Conservation (phyloP, 2,329 filamentous ascomycete genomes). For the Fusarium sp. region DNA sequence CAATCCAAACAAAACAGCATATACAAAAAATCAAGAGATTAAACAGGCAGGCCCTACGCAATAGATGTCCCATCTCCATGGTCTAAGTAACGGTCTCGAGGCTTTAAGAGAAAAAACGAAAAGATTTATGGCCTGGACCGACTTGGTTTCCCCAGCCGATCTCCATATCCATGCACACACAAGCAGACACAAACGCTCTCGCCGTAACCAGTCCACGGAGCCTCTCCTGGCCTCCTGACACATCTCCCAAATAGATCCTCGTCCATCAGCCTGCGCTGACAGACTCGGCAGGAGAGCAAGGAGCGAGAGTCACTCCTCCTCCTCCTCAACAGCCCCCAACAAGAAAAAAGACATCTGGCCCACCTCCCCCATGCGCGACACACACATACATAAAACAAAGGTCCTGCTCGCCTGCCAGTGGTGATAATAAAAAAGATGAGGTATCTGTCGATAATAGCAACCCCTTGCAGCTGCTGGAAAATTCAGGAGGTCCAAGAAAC, state of each 20-base stretch:
- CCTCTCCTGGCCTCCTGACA: conserved; percentile 37
- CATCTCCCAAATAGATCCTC: conserved; percentile 40
- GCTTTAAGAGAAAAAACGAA: conserved; percentile 57
- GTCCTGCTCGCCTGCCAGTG: conserved; percentile 49
- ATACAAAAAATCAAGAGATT: conserved; percentile 47
- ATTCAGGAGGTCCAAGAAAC: conserved; percentile 36
- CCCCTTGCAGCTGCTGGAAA: conserved; percentile 26
- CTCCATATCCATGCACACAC: conserved; percentile 44
- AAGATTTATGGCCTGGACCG: conserved; percentile 61
- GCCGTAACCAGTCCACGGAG: conserved; percentile 37
- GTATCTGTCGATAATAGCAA: conserved; percentile 40
- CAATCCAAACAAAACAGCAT: conserved; percentile 6
- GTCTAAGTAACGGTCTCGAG: conserved; percentile 52
- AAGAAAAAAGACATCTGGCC: conserved; percentile 49
- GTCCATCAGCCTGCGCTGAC: conserved; percentile 48
- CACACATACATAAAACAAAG: conserved; percentile 52
- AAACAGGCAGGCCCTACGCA: conserved; percentile 49
- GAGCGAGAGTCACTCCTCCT: conserved; percentile 44
- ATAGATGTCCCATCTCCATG: conserved; percentile 52
- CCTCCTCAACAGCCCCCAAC: conserved; percentile 40
- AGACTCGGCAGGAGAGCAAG: conserved; percentile 35
- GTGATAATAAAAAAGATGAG: conserved; percentile 47
- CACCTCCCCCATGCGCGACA: conserved; percentile 47
- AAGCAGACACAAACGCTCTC: conserved; percentile 41
- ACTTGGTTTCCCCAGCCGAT: conserved; percentile 40